Evolutionary conservation across 2,329 filamentous ascomycete genomes (phyloP).

Genomic region (Cladosporium sp.): DNA sequence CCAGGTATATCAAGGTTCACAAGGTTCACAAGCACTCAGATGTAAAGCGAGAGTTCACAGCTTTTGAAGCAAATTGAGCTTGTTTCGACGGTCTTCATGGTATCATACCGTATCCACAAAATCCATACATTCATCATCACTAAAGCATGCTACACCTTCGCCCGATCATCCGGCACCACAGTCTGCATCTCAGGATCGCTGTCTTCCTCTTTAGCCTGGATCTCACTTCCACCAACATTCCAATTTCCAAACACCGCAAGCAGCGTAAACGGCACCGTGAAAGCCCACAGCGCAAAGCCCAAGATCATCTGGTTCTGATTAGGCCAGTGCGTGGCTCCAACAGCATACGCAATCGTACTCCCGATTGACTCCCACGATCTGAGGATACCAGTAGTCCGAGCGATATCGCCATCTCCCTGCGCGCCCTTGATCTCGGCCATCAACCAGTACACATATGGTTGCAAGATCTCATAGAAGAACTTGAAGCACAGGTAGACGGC

Average conservation of each 20-base stretch:
- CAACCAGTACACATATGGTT: slow-evolving; percentile 31
- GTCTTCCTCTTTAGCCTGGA: slow-evolving; percentile 8
- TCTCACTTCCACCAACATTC: slow-evolving; percentile 17
- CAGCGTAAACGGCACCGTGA: slow-evolving; percentile 29
- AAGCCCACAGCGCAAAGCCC: slow-evolving; percentile 34
- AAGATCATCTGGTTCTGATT: slow-evolving; percentile 37
- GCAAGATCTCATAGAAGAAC: slow-evolving; percentile 30
- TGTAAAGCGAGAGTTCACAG: too few species aligned
- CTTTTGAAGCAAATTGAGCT: too few species aligned
- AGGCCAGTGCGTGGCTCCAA: slow-evolving; percentile 34
- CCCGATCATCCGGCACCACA: not conserved
- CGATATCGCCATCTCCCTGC: slow-evolving; percentile 35
- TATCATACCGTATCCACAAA: not conserved
- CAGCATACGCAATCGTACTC: slow-evolving; percentile 36
- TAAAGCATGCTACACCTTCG: not conserved
- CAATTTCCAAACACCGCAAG: slow-evolving; percentile 25
- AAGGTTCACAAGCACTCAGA: too few species aligned
- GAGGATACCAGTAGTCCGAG: slow-evolving; percentile 36
- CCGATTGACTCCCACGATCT: slow-evolving; percentile 38
- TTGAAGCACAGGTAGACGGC: slow-evolving; percentile 30
- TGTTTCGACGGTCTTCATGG: not conserved
- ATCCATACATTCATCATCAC: not conserved
- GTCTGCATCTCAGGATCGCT: slow-evolving; percentile 21
- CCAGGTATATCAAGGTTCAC: too few species aligned
- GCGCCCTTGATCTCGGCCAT: slow-evolving; percentile 31